phyloP scores from a whole-genome alignment of 345 rosid species.

The Salix purpurea region DNA sequence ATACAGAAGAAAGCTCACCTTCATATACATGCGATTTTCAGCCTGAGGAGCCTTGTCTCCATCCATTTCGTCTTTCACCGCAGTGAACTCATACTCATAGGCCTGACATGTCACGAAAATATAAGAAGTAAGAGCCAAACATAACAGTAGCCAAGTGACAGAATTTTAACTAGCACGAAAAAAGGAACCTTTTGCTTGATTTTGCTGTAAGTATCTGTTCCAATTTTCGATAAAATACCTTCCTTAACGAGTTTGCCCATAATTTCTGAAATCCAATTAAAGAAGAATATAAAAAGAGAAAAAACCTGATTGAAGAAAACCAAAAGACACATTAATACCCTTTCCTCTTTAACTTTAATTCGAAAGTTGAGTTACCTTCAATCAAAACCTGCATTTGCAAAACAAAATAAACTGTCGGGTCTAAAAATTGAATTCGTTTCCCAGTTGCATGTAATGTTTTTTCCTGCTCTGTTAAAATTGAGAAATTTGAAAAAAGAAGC shows the following conservation, averaged over 20 bases:
- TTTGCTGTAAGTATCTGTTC: constrained; percentile 55
- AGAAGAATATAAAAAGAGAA: constrained; percentile 1
- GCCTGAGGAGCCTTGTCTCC: constrained; percentile 43
- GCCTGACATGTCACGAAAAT: constrained; percentile 27
- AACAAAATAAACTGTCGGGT: background rate
- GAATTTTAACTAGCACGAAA: background rate
- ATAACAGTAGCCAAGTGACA: background rate
- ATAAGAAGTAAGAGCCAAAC: constrained; percentile 2
- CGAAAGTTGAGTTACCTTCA: constrained; percentile 54
- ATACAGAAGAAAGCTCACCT: constrained; percentile 39
- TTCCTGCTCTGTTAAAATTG: background rate
- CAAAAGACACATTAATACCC: background rate
- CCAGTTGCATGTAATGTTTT: background rate
- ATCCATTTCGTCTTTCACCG: constrained; percentile 74
- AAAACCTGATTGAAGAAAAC: constrained; percentile 1
- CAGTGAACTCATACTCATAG: constrained; percentile 46
- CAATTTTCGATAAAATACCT: constrained; percentile 55
- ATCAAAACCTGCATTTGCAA: constrained; percentile 57
- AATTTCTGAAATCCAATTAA: constrained; percentile 56
- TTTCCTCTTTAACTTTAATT: constrained; percentile 15
- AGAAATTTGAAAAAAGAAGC: background rate
- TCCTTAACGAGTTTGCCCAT: constrained; percentile 72
- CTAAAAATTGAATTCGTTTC: background rate
- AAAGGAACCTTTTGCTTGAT: constrained; percentile 56
- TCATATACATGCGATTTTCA: constrained; percentile 66